phyloP scores from a whole-genome alignment of 768 basidiomycete species.

The Lactarius evosmus region DNA sequence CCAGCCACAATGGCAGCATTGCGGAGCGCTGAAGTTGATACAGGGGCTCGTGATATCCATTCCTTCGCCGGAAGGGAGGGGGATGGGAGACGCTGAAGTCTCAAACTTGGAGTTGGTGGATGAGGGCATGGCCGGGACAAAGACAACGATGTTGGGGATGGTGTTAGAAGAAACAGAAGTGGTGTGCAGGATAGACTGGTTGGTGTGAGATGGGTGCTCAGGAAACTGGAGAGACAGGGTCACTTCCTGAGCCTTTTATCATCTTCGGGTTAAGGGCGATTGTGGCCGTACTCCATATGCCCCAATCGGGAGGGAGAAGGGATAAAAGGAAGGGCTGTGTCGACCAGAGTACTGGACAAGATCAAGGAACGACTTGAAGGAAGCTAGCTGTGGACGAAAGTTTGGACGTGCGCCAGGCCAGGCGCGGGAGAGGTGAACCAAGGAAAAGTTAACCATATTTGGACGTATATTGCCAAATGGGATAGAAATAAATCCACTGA shows the following conservation, averaged over 20 bases:
- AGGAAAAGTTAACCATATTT: slow-evolving; percentile 21
- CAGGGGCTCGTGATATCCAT: slow-evolving; percentile 33
- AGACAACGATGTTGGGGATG: slow-evolving; percentile 1
- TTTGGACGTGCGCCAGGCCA: slow-evolving; percentile 13
- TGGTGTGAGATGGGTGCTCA: slow-evolving; percentile 9
- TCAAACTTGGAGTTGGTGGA: slow-evolving; percentile 26
- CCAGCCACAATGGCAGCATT: slow-evolving; percentile 70
- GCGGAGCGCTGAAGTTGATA: slow-evolving; percentile 53
- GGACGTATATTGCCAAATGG: slow-evolving; percentile 15
- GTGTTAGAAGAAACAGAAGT: background rate
- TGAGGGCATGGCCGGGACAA: slow-evolving; percentile 19
- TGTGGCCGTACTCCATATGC: slow-evolving; percentile 18
- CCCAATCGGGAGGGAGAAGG: slow-evolving; percentile 7
- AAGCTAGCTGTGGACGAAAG: slow-evolving; percentile 8
- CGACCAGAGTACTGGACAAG: slow-evolving; percentile 19
- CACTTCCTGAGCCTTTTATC: slow-evolving; percentile 15
- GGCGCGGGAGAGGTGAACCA: slow-evolving; percentile 15
- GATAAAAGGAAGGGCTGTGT: slow-evolving; percentile 9
- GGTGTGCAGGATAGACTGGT: slow-evolving; percentile 5
- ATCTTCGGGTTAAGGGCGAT: slow-evolving; percentile 18
- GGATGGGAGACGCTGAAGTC: background rate
- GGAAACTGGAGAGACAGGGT: slow-evolving; percentile 13
- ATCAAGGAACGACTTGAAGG: slow-evolving; percentile 22
- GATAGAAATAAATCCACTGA: slow-evolving; percentile 11
- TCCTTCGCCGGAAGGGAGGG: slow-evolving; percentile 25